These are phyloP conservation scores for Cucurbita maxima DNA, from an alignment of 306 rosid species.

Conservation along the genomic window DNA sequence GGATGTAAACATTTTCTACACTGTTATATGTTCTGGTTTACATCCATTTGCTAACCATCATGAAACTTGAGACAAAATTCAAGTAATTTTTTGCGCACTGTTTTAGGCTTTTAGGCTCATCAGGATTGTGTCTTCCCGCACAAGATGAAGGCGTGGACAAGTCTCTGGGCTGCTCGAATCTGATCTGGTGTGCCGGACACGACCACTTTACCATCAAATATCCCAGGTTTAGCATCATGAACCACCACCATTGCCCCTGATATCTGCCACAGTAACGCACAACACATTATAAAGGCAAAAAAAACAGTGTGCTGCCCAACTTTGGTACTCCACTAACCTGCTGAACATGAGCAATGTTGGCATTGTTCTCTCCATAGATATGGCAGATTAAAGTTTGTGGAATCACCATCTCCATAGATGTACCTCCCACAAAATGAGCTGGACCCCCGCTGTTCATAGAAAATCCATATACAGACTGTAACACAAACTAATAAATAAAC, in stretches of 20 bases:
- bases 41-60: not conserved
- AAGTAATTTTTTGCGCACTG: not conserved
- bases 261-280: slow-evolving; percentile 23
- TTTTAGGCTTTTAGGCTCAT: not conserved
- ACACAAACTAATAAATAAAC: not conserved
- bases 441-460: slow-evolving; percentile 26
- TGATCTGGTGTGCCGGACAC: slow-evolving; percentile 51
- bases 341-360: slow-evolving; percentile 47
- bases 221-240: slow-evolving; percentile 51
- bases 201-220: slow-evolving; percentile 32
- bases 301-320: not conserved
- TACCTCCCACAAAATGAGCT: slow-evolving; percentile 19
- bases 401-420: slow-evolving; percentile 43
- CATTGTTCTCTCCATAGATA: slow-evolving; percentile 51
- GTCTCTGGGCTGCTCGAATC: slow-evolving; percentile 55
- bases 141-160: slow-evolving; percentile 76
- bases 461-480: not conserved
- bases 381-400: slow-evolving; percentile 43
- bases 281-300: slow-evolving; percentile 1
- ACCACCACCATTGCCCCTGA: slow-evolving; percentile 58
- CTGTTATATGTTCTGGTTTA: not conserved
- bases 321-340: slow-evolving; percentile 33
- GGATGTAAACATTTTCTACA: too few species aligned
- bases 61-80: not conserved
- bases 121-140: slow-evolving; percentile 40